phyloP scores from a whole-genome alignment of 331 rosid genomes.

The Telfairia occidentalis region DNA sequence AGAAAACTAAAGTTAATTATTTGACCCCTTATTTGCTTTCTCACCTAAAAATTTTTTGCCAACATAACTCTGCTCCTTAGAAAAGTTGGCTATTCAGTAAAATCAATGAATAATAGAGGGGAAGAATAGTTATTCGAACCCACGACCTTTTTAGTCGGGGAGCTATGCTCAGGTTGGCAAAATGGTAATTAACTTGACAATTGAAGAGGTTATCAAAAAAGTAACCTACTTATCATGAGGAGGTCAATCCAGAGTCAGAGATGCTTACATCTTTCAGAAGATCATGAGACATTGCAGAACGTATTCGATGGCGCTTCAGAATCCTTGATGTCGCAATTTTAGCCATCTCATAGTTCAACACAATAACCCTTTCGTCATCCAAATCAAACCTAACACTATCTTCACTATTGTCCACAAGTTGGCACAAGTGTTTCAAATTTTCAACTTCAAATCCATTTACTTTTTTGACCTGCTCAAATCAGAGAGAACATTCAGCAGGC shows the following conservation, averaged over 20 bases:
- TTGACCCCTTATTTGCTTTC: not conserved
- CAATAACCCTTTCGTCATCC: constrained; percentile 83
- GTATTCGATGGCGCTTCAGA: constrained; percentile 72
- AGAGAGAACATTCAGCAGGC: not conserved
- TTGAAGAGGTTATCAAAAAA: not conserved
- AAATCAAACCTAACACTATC: constrained; percentile 65
- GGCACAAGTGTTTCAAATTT: constrained; percentile 58
- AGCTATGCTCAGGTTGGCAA: too few relatives aligned
- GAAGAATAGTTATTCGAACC: too few relatives aligned
- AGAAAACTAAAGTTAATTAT: not conserved
- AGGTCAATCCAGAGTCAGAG: constrained; percentile 6
- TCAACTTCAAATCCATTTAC: constrained; percentile 66
- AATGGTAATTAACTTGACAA: too few relatives aligned
- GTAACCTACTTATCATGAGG: not conserved
- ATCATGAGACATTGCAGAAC: constrained; percentile 60
- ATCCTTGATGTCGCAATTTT: constrained; percentile 57
- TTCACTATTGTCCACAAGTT: constrained; percentile 42
- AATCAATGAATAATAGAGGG: not conserved
- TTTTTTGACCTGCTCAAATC: constrained; percentile 49
- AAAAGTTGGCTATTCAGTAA: not conserved
- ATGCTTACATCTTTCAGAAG: constrained; percentile 27
- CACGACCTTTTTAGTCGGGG: too few relatives aligned
- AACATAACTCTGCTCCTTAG: not conserved
- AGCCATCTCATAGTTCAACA: constrained; percentile 45
- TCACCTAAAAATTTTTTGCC: not conserved